Base-by-base conservation (phyloP, 192 early-diverging fungal genomes). In the Coemansia sp. region DNA sequence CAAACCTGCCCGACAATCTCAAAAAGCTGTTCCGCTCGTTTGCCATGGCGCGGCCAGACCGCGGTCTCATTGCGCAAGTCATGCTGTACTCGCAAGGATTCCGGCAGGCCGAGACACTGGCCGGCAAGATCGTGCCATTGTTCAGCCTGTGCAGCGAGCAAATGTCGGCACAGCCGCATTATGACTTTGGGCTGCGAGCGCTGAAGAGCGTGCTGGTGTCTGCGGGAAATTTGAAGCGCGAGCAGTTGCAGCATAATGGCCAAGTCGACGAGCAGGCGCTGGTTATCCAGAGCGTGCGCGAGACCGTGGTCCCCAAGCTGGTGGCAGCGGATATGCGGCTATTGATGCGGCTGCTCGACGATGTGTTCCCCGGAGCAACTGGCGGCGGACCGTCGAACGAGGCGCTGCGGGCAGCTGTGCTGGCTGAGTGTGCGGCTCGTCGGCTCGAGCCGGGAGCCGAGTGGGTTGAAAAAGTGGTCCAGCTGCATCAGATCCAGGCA, bases 21-120 rank as follows among this genome's bases (percentile, higher is more conserved):
- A 98, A 96, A 81, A 98, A 98, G 84, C 85, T 99, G 54, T 99
- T 99, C 92, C 84, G 98, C 28, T 93, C 90, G 69, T 90, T 99
- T 60, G 97, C 97, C 34, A 99, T 99, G 98, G 98, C 96, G 7
- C 92, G 93, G 60, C 98, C 98, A 6, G 96, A 99, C 69, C 87
- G 94, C 38, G 93, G 95, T 62, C 82, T 98, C 31, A 99, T 99
- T 85, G 96, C 98, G 5, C 97, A 99, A 81, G 98, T 99, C 34
- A 98, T 98, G 94, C 78, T 99, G 53, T 99, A 94, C 66, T 98
- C 98, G 26, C 97, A 98, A 85, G 98, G 98, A 37, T 99, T 99
- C 91, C 88, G 91, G 21, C 89, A 91, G 55, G 97, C 96, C 0
- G 98, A 99, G 85, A 63, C 74, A 23, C 72, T 99, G 44, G 96